Conservation (phyloP, 1,284 basidiomycete species). For the Amylostereum areolatum region DNA sequence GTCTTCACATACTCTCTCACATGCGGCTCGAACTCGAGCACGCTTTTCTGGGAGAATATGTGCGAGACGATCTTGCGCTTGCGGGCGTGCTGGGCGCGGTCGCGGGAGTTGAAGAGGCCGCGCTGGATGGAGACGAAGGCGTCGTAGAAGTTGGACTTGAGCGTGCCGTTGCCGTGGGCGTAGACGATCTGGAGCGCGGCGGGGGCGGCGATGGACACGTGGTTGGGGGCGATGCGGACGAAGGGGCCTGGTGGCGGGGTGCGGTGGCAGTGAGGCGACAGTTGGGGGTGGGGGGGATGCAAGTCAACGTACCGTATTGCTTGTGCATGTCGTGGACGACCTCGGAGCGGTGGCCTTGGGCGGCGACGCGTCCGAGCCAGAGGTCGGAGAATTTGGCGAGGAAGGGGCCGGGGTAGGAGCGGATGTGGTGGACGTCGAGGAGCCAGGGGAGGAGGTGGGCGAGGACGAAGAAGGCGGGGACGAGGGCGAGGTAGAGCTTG, state of each 20-base stretch:
- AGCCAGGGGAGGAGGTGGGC: constrained; percentile 55
- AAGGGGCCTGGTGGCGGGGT: constrained; percentile 48
- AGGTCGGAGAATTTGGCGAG: constrained; percentile 71
- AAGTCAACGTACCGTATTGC: constrained; percentile 56
- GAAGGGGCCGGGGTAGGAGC: constrained; percentile 68
- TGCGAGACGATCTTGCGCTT: constrained; percentile 88
- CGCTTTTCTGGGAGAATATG: constrained; percentile 81
- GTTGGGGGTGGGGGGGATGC: no score
- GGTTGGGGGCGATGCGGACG: constrained; percentile 85
- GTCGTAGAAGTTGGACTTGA: constrained; percentile 77
- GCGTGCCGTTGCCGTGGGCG: constrained; percentile 72
- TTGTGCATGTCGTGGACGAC: constrained; percentile 72
- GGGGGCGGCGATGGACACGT: constrained; percentile 78
- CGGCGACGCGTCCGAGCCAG: constrained; percentile 69
- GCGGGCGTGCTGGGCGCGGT: constrained; percentile 76
- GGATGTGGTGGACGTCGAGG: constrained; percentile 51
- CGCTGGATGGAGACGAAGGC: constrained; percentile 64
- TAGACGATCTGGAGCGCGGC: constrained; percentile 72
- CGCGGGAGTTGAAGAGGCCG: constrained; percentile 83
- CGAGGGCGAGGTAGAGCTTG: not conserved
- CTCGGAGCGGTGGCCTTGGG: constrained; percentile 71
- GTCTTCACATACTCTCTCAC: constrained; percentile 56
- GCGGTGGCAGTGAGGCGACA: no score
- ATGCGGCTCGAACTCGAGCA: constrained; percentile 78
- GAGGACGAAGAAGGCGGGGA: constrained; percentile 30